Conservation (phyloP, 805 yeast genomes). For the Pichia pseudocactophila region DNA sequence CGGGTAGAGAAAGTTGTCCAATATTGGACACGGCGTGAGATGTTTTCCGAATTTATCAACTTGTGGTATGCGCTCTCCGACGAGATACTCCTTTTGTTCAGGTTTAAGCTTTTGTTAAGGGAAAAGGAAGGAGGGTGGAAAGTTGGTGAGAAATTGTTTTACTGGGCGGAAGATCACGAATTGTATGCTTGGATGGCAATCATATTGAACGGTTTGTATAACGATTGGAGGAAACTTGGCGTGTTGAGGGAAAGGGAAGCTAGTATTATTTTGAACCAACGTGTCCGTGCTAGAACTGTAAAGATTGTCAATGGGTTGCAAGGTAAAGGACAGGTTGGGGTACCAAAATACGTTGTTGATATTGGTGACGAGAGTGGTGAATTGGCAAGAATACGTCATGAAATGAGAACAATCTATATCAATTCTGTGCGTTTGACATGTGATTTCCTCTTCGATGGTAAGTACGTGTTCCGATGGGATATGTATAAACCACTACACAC, state of each 20-base stretch:
- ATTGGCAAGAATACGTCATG: constrained; percentile 18
- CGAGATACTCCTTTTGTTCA: constrained; percentile 50
- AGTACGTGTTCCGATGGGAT: constrained; percentile 36
- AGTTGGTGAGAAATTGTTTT: constrained; percentile 31
- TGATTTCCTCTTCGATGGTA: constrained; percentile 40
- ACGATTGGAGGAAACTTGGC: constrained; percentile 37
- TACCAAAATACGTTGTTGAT: not conserved
- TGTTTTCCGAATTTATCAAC: constrained; percentile 43
- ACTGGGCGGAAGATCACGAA: constrained; percentile 40
- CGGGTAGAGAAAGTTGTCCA: constrained; percentile 18
- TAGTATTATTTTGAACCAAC: constrained; percentile 47
- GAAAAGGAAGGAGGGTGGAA: constrained; percentile 22
- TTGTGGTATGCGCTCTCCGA: constrained; percentile 60
- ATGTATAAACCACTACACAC: constrained; percentile 23
- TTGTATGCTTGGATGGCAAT: constrained; percentile 62
- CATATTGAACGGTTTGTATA: constrained; percentile 47
- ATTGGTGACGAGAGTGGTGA: constrained; percentile 7
- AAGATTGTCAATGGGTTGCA: constrained; percentile 14
- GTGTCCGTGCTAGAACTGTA: constrained; percentile 49
- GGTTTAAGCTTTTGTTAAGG: constrained; percentile 46
- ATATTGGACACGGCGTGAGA: constrained; percentile 34
- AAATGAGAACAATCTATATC: constrained; percentile 27
- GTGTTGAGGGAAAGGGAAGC: constrained; percentile 39
- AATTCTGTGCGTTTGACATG: constrained; percentile 36
- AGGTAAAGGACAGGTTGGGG: constrained; percentile 1